phyloP scores from a whole-genome alignment of 2,329 filamentous ascomycete genomes.

The Thelonectria blattea region DNA sequence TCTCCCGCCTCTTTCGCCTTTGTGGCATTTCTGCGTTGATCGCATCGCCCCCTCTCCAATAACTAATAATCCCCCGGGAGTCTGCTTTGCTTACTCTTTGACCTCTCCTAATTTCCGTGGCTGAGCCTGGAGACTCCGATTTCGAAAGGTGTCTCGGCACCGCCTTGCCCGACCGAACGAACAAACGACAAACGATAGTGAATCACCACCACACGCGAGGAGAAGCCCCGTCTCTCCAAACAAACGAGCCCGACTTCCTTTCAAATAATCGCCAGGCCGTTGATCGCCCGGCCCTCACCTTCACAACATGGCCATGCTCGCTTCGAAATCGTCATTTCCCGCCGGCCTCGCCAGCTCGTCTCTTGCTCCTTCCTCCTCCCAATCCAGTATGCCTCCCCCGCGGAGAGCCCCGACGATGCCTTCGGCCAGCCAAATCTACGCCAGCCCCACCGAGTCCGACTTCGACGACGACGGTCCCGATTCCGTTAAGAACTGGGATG shows the following conservation, averaged over 20 bases:
- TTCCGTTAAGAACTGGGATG: slow-evolving; percentile 85
- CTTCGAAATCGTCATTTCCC: slow-evolving; percentile 74
- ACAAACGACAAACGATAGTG: background rate
- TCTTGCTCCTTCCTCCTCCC: slow-evolving; percentile 54
- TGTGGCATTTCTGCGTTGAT: slow-evolving; percentile 36
- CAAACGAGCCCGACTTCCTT: slow-evolving; percentile 6
- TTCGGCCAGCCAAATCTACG: slow-evolving; percentile 63
- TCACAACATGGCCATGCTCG: slow-evolving; percentile 74
- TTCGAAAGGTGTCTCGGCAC: slow-evolving; percentile 32
- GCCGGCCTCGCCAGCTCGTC: slow-evolving; percentile 55
- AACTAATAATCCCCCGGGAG: slow-evolving; percentile 33
- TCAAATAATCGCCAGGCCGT: slow-evolving; percentile 9
- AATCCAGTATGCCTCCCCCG: slow-evolving; percentile 56
- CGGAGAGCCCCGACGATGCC: slow-evolving; percentile 59
- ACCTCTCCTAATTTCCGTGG: slow-evolving; percentile 21
- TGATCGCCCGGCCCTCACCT: slow-evolving; percentile 11
- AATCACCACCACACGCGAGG: background rate
- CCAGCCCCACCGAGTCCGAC: slow-evolving; percentile 89
- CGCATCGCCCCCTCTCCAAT: slow-evolving; percentile 26
- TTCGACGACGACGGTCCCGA: slow-evolving; percentile 82
- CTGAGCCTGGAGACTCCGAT: slow-evolving; percentile 33
- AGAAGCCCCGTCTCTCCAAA: background rate
- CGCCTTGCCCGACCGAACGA: slow-evolving; percentile 20
- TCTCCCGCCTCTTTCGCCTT: slow-evolving; percentile 23
- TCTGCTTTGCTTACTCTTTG: background rate